phyloP scores from a whole-genome alignment of 352 stramenopile species.

The Thraustotheca clavata region DNA sequence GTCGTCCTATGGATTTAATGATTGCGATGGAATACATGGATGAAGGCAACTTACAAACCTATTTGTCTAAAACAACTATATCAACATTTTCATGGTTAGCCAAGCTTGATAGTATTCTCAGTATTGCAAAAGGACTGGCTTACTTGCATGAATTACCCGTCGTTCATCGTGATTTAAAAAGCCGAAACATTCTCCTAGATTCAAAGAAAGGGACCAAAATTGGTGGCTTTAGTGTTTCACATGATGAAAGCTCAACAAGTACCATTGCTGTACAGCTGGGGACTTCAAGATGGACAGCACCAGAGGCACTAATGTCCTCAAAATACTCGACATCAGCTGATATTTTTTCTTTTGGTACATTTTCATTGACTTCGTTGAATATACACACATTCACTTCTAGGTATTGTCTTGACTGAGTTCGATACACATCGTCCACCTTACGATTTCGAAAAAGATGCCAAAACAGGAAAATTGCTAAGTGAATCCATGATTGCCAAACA shows the following conservation, averaged over 20 bases:
- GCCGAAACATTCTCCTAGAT: conserved; percentile 3
- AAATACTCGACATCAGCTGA: conserved; percentile 5
- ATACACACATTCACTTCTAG: not conserved
- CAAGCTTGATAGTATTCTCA: not conserved
- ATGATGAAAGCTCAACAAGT: not conserved
- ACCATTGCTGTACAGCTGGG: not conserved
- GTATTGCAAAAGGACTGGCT: not conserved
- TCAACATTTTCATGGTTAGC: not conserved
- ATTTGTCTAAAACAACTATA: not conserved
- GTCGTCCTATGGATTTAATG: conserved; percentile 1
- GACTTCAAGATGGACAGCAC: not conserved
- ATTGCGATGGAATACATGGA: conserved; percentile 6
- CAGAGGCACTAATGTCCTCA: not conserved
- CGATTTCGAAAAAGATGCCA: not conserved
- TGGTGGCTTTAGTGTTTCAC: conserved; percentile 3
- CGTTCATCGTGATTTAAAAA: conserved; percentile 10
- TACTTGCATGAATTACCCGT: conserved; percentile 9
- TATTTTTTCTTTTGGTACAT: conserved; percentile 9
- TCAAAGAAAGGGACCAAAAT: conserved; percentile 11
- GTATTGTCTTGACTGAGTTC: not conserved
- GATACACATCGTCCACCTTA: not conserved
- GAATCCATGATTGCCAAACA: not conserved
- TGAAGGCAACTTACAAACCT: not conserved
- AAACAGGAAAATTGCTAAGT: not conserved
- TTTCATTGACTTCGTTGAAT: not conserved